These are phyloP conservation scores for Mucuna pruriens DNA, from an alignment of 306 rosid genomes.

Conservation along the genomic window DNA sequence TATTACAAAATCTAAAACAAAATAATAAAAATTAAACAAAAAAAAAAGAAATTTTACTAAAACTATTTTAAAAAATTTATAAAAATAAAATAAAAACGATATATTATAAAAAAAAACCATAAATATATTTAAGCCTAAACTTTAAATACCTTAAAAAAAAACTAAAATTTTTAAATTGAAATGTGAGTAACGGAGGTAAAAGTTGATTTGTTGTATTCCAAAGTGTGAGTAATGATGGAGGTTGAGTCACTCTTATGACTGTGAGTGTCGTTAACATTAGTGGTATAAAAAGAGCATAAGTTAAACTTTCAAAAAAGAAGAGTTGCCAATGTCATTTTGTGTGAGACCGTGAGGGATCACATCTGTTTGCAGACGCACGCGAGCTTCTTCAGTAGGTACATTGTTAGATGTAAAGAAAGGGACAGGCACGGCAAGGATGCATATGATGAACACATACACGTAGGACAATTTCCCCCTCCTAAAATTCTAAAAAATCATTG, in stretches of 20 bases:
- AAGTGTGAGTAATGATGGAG: neutral
- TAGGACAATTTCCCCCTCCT: neutral
- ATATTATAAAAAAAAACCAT: no score
- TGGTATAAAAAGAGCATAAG: neutral
- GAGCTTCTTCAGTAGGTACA: neutral
- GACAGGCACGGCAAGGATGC: neutral
- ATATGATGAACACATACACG: neutral
- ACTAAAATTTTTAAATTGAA: neutral
- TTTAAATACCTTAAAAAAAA: no score
- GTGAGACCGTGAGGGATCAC: neutral
- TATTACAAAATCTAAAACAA: no score
- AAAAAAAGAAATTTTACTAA: no score
- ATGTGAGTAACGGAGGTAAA: neutral
- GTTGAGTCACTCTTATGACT: neutral
- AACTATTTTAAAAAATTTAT: no score
- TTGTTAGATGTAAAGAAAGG: neutral
- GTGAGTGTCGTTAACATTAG: neutral
- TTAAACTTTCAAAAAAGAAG: neutral
- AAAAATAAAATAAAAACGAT: no score
- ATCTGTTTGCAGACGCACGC: neutral
- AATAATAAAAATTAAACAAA: no score
- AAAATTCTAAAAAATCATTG: neutral
- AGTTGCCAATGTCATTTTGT: neutral
- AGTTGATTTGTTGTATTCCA: neutral
- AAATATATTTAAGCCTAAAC: no score